Conservation (phyloP, 2,329 filamentous ascomycete genomes). For the Thielaviopsis euricoi region DNA sequence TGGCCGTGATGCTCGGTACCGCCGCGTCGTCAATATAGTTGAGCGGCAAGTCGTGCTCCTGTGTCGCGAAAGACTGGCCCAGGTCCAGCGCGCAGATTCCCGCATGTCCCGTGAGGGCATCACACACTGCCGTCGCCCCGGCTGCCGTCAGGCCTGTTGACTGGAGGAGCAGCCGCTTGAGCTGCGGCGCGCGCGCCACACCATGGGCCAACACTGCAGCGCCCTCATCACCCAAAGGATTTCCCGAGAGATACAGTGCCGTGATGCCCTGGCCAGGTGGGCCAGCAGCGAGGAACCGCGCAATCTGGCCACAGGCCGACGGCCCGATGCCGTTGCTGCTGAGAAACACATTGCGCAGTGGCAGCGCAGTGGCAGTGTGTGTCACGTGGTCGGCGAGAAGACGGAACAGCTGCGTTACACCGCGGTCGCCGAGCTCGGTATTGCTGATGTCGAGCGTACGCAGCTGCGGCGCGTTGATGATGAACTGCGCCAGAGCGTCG, state of each 20-base stretch:
- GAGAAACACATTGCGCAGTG: constrained; percentile 22
- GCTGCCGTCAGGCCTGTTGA: constrained; percentile 27
- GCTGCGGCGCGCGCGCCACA: constrained; percentile 19
- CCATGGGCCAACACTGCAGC: constrained; percentile 18
- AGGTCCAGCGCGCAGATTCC: constrained; percentile 25
- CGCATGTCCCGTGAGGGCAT: constrained; percentile 20
- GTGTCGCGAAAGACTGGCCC: constrained; percentile 29
- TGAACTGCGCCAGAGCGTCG: constrained; percentile 25
- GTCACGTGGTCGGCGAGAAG: constrained; percentile 19
- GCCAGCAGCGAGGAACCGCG: constrained; percentile 20
- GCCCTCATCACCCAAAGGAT: constrained; percentile 22
- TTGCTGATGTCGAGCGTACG: constrained; percentile 37
- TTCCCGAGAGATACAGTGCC: constrained; percentile 23
- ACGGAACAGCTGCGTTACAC: constrained; percentile 27
- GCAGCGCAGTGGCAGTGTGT: constrained; percentile 16
- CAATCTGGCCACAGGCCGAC: constrained; percentile 18
- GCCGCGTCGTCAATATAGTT: constrained; percentile 28
- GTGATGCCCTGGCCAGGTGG: constrained; percentile 14
- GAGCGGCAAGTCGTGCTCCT: constrained; percentile 28
- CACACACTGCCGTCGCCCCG: constrained; percentile 23
- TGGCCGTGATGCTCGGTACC: constrained; percentile 18
- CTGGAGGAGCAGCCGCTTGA: constrained; percentile 24
- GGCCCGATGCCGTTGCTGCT: constrained; percentile 22
- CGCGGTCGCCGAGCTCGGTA: constrained; percentile 31
- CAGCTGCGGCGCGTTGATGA: constrained; percentile 25